These are phyloP conservation scores for Phanerochaete sordida DNA, from an alignment of 768 basidiomycete species.

Conservation along the genomic window DNA sequence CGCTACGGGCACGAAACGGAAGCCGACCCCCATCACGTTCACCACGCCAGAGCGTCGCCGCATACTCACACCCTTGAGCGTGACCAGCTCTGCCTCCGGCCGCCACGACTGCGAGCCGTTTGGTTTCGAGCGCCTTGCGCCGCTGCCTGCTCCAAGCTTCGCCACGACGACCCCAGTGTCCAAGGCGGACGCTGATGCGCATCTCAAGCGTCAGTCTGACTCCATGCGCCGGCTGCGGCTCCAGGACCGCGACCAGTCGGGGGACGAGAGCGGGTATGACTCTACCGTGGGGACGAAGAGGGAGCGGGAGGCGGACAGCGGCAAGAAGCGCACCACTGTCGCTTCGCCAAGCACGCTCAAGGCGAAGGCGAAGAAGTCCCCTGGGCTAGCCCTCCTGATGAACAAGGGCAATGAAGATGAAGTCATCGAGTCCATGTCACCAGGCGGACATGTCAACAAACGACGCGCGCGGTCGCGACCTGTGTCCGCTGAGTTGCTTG, in stretches of 20 bases:
- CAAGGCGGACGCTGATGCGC: conserved; percentile 50
- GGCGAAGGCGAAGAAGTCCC: conserved; percentile 16
- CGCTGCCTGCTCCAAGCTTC: conserved; percentile 49
- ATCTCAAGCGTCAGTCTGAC: conserved; percentile 53
- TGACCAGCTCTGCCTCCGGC: conserved; percentile 24
- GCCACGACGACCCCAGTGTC: conserved; percentile 44
- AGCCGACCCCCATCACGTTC: conserved; percentile 48
- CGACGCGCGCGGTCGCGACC: conserved; percentile 72
- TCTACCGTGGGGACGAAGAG: conserved; percentile 51
- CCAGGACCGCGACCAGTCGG: conserved; percentile 47
- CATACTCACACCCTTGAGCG: conserved; percentile 34
- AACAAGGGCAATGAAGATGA: conserved; percentile 22
- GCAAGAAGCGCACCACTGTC: conserved; percentile 9
- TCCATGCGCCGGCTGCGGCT: conserved; percentile 61
- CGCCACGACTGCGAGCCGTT: not conserved
- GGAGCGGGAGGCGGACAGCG: conserved; percentile 29
- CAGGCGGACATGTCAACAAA: conserved; percentile 74
- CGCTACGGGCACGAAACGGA: conserved; percentile 56
- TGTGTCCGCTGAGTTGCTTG: conserved; percentile 55
- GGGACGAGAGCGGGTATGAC: conserved; percentile 47
- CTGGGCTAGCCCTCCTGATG: conserved; percentile 16
- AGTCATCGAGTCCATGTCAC: conserved; percentile 46
- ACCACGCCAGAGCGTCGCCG: conserved; percentile 54
- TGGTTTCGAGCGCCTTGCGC: conserved; percentile 49
- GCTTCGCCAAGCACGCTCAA: conserved; percentile 17